A percentile compares a stretch with the other conserved stretches of the same genome.
Conservation (phyloP, 805 yeast genomes). For the Ogataea thermomethanolica region DNA sequence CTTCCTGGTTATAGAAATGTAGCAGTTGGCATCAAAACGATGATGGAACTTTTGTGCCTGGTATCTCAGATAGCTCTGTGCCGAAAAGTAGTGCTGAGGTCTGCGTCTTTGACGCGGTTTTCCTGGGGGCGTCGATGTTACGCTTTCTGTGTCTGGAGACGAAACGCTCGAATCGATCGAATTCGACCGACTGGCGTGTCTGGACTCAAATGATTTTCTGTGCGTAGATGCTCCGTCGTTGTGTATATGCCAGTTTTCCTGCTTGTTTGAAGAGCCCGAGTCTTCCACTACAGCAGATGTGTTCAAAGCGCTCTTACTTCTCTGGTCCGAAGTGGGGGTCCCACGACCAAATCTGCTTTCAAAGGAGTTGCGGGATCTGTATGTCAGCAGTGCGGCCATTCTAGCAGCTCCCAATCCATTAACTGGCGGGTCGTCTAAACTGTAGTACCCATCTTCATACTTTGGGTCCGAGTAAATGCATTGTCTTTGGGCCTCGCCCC, state of each 20-base stretch:
- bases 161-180: constrained; percentile 26
- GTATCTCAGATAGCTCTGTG: constrained; percentile 90
- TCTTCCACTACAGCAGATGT: constrained; percentile 9
- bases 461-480: constrained; percentile 94
- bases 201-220: constrained; percentile 27
- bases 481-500: constrained; percentile 99
- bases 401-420: constrained; percentile 94
- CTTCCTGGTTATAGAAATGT: constrained; percentile 89
- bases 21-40: constrained; percentile 95
- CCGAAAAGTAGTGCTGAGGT: constrained; percentile 75
- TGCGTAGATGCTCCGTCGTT: constrained; percentile 62
- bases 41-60: constrained; percentile 89
- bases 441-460: constrained; percentile 85
- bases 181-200: constrained; percentile 29
- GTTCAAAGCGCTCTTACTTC: constrained; percentile 20
- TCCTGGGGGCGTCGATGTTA: constrained; percentile 3
- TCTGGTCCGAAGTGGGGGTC: constrained; percentile 41
- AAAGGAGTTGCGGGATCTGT: constrained; percentile 87
- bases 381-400: constrained; percentile 93
- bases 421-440: constrained; percentile 72
- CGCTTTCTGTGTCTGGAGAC: constrained; percentile 31
- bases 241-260: constrained; percentile 77
- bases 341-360: constrained; percentile 90
- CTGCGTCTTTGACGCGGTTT: constrained; percentile 30
- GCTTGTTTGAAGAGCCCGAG: constrained; percentile 14